Conservation (phyloP, 2,329 filamentous ascomycete species). For the Verticillium nubilum region DNA sequence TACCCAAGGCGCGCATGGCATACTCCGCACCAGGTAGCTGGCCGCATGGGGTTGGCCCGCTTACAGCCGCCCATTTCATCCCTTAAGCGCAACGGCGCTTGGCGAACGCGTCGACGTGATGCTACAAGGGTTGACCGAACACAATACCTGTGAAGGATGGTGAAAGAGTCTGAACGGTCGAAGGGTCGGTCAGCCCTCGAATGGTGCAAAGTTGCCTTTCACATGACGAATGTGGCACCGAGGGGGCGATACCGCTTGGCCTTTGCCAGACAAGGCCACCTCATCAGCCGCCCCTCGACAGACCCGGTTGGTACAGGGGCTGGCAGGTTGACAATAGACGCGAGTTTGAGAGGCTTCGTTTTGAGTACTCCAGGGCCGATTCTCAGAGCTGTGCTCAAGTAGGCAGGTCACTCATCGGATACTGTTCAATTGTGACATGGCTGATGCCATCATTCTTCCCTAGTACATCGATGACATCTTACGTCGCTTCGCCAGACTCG, state of each 20-base stretch:
- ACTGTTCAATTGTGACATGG: not conserved
- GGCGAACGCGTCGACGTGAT: not conserved
- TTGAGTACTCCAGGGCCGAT: not conserved
- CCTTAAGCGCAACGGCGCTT: not conserved
- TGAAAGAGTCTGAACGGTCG: not conserved
- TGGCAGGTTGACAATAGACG: not conserved
- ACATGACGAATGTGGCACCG: slow-evolving; percentile 5
- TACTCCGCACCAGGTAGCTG: not conserved
- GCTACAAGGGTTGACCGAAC: not conserved
- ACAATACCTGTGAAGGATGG: not conserved
- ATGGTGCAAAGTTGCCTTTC: slow-evolving; percentile 1
- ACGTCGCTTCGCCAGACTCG: not conserved
- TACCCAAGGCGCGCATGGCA: not conserved
- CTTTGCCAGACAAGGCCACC: not conserved
- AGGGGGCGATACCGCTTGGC: not conserved
- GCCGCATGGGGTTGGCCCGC: not conserved
- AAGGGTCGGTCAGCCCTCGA: not conserved
- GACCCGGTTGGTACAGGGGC: not conserved
- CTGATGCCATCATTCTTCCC: not conserved
- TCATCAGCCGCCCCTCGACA: not conserved
- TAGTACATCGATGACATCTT: not conserved
- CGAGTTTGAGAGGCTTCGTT: not conserved
- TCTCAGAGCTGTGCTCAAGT: not conserved
- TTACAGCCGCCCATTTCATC: not conserved
- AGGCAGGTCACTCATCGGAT: not conserved